These are phyloP conservation scores for Dalbergia cochinchinensis DNA, from an alignment of 306 rosid genomes.

Conservation along the genomic window DNA sequence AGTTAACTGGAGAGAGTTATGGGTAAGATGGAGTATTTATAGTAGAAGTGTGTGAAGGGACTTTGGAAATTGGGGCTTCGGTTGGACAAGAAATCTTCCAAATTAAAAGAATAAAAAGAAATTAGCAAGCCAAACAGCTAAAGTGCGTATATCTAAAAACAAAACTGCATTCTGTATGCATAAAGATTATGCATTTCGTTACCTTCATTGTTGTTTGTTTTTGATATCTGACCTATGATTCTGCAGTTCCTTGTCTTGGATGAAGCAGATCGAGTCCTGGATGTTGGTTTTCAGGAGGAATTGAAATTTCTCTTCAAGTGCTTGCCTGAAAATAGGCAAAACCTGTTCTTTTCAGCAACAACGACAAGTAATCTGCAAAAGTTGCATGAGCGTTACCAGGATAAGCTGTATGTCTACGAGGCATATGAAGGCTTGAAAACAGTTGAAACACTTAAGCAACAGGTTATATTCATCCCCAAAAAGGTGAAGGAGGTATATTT, in stretches of 20 bases:
- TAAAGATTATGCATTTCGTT: conserved; percentile 13
- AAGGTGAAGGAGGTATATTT: conserved; percentile 87
- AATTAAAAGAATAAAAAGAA: background rate
- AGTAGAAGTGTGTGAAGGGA: background rate
- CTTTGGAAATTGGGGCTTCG: background rate
- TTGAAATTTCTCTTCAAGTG: conserved; percentile 75
- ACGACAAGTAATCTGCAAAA: conserved; percentile 71
- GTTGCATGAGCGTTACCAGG: conserved; percentile 70
- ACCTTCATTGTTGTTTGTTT: background rate
- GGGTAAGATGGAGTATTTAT: background rate
- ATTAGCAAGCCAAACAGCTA: background rate
- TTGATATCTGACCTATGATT: conserved; percentile 20
- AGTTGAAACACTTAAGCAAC: conserved; percentile 78
- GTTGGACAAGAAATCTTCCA: background rate
- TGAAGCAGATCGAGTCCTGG: conserved; percentile 92
- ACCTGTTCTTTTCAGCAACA: conserved; percentile 87
- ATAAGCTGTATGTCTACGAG: conserved; percentile 75
- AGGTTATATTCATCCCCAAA: conserved; percentile 68
- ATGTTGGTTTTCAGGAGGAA: conserved; percentile 86
- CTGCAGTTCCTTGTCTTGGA: conserved; percentile 87
- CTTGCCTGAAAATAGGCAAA: conserved; percentile 87
- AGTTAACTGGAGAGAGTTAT: background rate
- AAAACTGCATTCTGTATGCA: conserved; percentile 12
- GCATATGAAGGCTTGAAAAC: conserved; percentile 91
- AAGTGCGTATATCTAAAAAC: background rate